Evolutionary conservation across 2,329 filamentous ascomycete species (phyloP).

Genomic region (Fusarium phyllophilum): DNA sequence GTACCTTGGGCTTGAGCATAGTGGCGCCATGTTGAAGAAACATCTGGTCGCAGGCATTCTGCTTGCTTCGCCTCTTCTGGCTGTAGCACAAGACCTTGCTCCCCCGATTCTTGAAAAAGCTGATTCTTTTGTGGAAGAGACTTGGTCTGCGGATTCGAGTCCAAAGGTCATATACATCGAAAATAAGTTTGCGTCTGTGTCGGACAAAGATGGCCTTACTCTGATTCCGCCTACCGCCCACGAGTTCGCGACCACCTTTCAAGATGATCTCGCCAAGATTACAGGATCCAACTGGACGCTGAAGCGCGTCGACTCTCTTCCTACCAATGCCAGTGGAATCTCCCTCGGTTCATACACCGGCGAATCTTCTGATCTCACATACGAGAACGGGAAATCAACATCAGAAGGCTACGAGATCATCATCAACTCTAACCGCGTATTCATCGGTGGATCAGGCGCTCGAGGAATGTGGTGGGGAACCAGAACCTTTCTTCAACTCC

Average conservation of each 20-base stretch:
- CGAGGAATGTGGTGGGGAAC: slow-evolving; percentile 29
- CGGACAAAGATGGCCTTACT: not conserved
- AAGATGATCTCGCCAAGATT: not conserved
- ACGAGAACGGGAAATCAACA: not conserved
- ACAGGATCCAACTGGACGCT: slow-evolving; percentile 15
- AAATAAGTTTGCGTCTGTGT: not conserved
- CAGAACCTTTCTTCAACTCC: slow-evolving; percentile 14
- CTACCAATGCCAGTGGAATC: not conserved
- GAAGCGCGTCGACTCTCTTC: not conserved
- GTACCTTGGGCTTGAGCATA: rapidly evolving
- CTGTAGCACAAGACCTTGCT: slow-evolving; percentile 3
- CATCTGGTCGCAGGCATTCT: not conserved
- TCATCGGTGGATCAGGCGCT: slow-evolving; percentile 16
- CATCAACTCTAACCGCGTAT: slow-evolving; percentile 4
- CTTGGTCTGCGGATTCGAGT: not conserved
- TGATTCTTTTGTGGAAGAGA: not conserved
- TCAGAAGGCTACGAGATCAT: slow-evolving; percentile 19
- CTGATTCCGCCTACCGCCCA: slow-evolving; percentile 12
- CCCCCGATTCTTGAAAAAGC: slow-evolving; percentile 3
- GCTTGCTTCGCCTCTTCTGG: not conserved
- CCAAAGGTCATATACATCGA: slow-evolving; percentile 12
- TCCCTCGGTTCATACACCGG: slow-evolving; percentile 1
- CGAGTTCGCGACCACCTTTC: slow-evolving; percentile 10
- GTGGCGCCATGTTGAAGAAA: not conserved
- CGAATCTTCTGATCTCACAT: not conserved